Conservation (phyloP, 257 asterid species). For the Plantago ovata region DNA sequence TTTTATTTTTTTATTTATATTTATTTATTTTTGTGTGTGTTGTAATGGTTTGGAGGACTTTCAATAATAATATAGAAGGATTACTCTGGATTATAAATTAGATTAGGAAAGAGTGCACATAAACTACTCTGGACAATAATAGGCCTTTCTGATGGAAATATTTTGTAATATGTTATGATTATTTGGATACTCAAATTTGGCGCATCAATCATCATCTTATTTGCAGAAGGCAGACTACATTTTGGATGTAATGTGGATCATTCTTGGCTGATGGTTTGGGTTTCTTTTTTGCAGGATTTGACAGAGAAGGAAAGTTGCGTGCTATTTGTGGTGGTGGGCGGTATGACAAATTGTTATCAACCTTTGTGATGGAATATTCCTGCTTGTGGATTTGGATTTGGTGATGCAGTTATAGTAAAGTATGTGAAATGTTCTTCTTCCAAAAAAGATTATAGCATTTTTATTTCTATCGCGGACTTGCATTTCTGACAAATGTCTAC, state of each 20-base stretch:
- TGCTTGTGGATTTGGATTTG: conserved; percentile 99
- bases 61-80: too few relatives aligned
- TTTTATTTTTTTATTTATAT: too few relatives aligned
- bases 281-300: conserved; percentile 60
- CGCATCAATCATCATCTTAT: too few relatives aligned
- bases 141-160: too few relatives aligned
- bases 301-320: conserved; percentile 85
- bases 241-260: neutral
- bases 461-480: neutral
- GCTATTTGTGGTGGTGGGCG: conserved; percentile 99
- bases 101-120: too few relatives aligned
- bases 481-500: neutral
- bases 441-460: neutral
- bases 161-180: too few relatives aligned
- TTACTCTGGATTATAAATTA: too few relatives aligned
- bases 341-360: conserved; percentile 78
- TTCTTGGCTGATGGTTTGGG: conserved; percentile 4
- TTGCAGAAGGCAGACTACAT: too few relatives aligned
- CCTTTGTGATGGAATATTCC: conserved; percentile 87
- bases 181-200: too few relatives aligned
- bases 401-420: conserved; percentile 96
- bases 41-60: too few relatives aligned
- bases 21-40: too few relatives aligned
- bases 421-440: conserved; percentile 34
- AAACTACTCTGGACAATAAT: too few relatives aligned